Conservation (phyloP, 2,329 filamentous ascomycete species). For the Pseudogymnoascus sp. region DNA sequence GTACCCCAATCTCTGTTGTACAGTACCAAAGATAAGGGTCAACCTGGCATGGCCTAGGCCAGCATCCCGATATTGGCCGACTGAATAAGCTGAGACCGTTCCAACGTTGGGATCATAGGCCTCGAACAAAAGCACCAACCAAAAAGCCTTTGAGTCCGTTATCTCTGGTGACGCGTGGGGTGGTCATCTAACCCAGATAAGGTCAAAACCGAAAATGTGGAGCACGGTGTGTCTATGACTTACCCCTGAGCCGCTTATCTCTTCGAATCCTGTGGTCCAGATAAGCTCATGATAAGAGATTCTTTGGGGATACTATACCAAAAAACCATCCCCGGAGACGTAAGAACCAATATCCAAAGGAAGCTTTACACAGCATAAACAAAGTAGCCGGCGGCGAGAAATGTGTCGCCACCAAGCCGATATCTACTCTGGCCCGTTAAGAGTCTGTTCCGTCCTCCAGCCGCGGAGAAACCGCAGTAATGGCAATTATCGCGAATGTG, state of each 20-base stretch:
- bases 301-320: neutral
- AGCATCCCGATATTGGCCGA: neutral
- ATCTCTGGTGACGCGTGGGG: neutral
- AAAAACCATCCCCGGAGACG: neutral
- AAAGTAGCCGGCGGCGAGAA: neutral
- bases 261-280: neutral
- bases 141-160: neutral
- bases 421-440: neutral
- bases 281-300: slow-evolving; percentile 9
- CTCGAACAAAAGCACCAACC: neutral
- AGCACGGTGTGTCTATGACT: neutral
- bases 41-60: neutral
- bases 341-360: neutral
- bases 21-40: neutral
- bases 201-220: neutral
- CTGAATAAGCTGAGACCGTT: neutral
- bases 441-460: neutral
- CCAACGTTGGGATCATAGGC: neutral
- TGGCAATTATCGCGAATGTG: neutral
- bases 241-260: slow-evolving; percentile 1
- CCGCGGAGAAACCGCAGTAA: neutral
- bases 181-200: neutral
- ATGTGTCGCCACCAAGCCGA: neutral
- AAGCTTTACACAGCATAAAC: neutral
- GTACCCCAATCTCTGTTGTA: neutral